These are phyloP conservation scores for Penicillium sp. DNA, from an alignment of 2,329 filamentous ascomycete genomes.

Conservation along the genomic window DNA sequence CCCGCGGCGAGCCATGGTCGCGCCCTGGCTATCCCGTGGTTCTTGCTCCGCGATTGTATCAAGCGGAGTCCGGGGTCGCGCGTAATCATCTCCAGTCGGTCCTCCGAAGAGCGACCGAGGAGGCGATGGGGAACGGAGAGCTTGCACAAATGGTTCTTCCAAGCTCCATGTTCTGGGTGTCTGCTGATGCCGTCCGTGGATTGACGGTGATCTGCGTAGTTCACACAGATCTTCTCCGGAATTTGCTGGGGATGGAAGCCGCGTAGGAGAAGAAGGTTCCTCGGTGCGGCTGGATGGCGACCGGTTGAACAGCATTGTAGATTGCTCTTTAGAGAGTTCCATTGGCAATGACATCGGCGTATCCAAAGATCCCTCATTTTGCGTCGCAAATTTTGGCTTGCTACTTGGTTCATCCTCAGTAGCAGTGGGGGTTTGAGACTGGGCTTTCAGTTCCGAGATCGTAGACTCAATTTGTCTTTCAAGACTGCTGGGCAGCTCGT, in stretches of 20 bases:
- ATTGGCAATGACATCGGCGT: constrained; percentile 16
- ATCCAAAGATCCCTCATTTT: constrained; percentile 29
- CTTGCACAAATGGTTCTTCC: constrained; percentile 25
- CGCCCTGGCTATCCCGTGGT: constrained; percentile 39
- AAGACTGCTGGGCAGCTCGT: constrained; percentile 7
- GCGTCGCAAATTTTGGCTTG: constrained; percentile 12
- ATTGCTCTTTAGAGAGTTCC: constrained; percentile 8
- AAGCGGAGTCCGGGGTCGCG: constrained; percentile 46
- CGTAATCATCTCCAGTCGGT: constrained; percentile 30
- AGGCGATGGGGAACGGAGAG: constrained; percentile 24
- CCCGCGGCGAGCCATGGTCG: constrained; percentile 36
- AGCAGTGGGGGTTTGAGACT: not conserved
- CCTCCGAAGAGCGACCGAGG: constrained; percentile 38
- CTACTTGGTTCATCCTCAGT: constrained; percentile 7
- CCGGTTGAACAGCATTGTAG: not conserved
- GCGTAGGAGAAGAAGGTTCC: constrained; percentile 12
- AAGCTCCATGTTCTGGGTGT: constrained; percentile 31
- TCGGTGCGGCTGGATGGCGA: not conserved
- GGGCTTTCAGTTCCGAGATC: constrained; percentile 8
- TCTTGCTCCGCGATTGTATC: constrained; percentile 54
- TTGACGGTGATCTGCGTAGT: constrained; percentile 38
- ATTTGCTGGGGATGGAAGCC: constrained; percentile 19
- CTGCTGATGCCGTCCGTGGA: constrained; percentile 37
- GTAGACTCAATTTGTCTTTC: constrained; percentile 9
- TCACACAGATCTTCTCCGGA: constrained; percentile 23